Conservation (phyloP, 495 filamentous ascomycete genomes). For the Podospora bellae-mahoneyi region DNA sequence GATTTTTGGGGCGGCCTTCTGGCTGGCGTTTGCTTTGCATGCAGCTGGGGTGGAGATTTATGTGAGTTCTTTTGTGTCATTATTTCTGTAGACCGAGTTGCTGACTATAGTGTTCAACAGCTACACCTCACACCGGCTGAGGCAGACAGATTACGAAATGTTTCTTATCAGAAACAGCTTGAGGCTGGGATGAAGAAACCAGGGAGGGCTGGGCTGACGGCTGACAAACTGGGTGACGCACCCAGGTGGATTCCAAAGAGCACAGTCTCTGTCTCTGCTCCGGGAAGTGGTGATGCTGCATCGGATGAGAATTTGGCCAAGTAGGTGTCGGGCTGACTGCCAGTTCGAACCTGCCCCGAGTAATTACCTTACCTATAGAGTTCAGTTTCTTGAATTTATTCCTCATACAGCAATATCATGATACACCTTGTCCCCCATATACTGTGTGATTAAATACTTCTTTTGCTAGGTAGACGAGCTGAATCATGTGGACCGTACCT, state of each 20-base stretch:
- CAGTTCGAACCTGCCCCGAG: too few species aligned
- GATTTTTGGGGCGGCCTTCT: constrained; percentile 44
- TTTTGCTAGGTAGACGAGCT: too few species aligned
- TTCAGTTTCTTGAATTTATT: too few species aligned
- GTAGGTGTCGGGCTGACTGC: neutral
- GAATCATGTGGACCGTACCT: too few species aligned
- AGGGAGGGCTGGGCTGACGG: constrained; percentile 46
- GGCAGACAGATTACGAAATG: constrained; percentile 42
- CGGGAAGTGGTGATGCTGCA: neutral
- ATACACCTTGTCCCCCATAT: too few species aligned
- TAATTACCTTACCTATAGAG: too few species aligned
- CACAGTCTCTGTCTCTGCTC: neutral
- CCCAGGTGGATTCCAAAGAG: constrained; percentile 24
- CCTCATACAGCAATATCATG: too few species aligned
- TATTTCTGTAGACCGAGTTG: neutral
- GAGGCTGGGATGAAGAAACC: constrained; percentile 48
- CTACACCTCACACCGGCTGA: constrained; percentile 50
- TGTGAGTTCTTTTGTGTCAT: constrained; percentile 30
- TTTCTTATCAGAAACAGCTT: constrained; percentile 51
- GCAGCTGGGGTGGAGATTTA: constrained; percentile 52
- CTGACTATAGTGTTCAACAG: constrained; percentile 18
- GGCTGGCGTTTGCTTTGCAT: constrained; percentile 48
- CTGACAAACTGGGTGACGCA: constrained; percentile 46
- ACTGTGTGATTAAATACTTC: too few species aligned
- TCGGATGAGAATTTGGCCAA: neutral